Evolutionary conservation across 2,329 filamentous ascomycete species (phyloP), one percentile per base, ranked within the genome.

Genomic region (Microsporum canis): DNA sequence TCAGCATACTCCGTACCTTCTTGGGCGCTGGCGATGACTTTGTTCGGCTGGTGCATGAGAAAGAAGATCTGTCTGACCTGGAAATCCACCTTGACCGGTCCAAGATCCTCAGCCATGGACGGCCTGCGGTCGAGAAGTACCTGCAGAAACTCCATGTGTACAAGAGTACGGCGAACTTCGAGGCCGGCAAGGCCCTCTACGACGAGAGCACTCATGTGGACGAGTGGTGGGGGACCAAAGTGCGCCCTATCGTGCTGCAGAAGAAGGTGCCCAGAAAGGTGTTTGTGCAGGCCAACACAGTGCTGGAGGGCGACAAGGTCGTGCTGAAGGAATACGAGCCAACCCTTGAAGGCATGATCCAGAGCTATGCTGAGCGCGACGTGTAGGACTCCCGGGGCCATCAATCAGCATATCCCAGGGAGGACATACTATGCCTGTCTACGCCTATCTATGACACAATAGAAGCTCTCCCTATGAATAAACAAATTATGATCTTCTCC

Each of bases 241-340:
- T 96, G 31, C 82, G 92, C 61, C 84, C 69, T 67, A 71, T 76
- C 5, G 84, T 91, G 7, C 69, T 91, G 62, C 75, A 80, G 64
- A 74, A 77, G 58, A 80, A 87, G 66, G 83, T 86, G 0, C 69
- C 68, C 45, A 84, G 86, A 68, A 87, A 83, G 71, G 77, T 96
- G 51, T 96, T 95, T 77, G 90, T 96, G 60, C 91, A 96, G 78
- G 90, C 89, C 63, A 97, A 95, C 74, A 96, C 92, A 0, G 81
- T 86, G 61, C 71, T 94, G 45, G 76, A 81, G 10, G 83, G 81
- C 0, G 89, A 88, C 61, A 82, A 85, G 71, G 88, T 95, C 34
- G 81, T 79, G 12, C 75, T 96, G 73, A 88, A 86, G 77, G 90
- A 96, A 76, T 96, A 96, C 74, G 89, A 95, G 67, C 82, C 91